A percentile compares a stretch with the other conserved stretches of the same genome.
Conservation (phyloP, 2,329 filamentous ascomycete genomes). For the Plectosphaerella sp. region DNA sequence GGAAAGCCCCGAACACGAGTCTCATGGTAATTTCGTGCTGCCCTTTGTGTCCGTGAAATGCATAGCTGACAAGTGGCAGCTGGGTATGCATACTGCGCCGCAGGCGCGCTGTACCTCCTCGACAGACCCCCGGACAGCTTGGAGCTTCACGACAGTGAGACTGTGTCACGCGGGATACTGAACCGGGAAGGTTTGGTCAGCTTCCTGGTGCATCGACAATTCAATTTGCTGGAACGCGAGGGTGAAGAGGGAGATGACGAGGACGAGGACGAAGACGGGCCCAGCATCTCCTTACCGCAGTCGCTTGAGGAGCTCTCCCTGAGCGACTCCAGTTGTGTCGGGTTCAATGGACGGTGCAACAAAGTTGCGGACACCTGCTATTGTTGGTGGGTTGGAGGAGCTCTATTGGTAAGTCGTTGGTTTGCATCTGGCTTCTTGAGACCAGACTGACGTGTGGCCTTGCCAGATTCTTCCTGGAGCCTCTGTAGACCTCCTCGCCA, state of each 20-base stretch:
- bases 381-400: constrained; percentile 81
- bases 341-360: constrained; percentile 87
- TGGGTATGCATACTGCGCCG: constrained; percentile 86
- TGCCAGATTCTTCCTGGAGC: constrained; percentile 52
- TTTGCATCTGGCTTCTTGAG: neutral
- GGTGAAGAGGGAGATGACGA: constrained; percentile 40
- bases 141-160: constrained; percentile 24
- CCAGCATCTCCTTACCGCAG: constrained; percentile 22
- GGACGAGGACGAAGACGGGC: constrained; percentile 30
- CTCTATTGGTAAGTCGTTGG: constrained; percentile 38
- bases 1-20: constrained; percentile 74
- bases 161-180: constrained; percentile 29
- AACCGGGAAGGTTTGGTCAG: constrained; percentile 26
- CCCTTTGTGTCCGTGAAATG: neutral
- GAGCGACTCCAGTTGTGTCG: constrained; percentile 47
- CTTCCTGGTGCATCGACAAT: constrained; percentile 65
- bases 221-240: constrained; percentile 46
- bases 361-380: constrained; percentile 96
- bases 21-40: constrained; percentile 59
- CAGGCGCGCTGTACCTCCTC: constrained; percentile 74
- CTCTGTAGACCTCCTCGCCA: constrained; percentile 48
- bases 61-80: constrained; percentile 41
- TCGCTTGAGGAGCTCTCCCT: constrained; percentile 29
- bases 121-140: constrained; percentile 47
- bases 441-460: neutral